These are phyloP conservation scores for Globisporangium spiculum DNA, from an alignment of 352 stramenopile genomes.

Conservation along the genomic window DNA sequence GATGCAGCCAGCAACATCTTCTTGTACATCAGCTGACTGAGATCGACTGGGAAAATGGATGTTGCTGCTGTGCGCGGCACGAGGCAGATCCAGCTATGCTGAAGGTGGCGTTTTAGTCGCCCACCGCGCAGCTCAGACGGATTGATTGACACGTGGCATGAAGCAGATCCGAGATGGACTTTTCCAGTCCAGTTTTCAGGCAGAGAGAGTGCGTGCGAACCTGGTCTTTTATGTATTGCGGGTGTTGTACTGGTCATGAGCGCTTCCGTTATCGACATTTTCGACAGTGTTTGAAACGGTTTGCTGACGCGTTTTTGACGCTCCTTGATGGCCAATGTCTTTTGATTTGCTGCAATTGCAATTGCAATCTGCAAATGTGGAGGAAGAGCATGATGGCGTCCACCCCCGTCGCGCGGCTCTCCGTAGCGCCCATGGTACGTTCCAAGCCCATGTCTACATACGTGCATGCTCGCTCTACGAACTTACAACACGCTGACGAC, in stretches of 20 bases:
- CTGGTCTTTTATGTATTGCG: background rate
- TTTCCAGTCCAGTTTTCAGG: background rate
- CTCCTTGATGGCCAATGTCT: background rate
- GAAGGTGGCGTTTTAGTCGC: background rate
- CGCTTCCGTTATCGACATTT: background rate
- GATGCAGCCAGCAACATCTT: background rate
- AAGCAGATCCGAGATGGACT: background rate
- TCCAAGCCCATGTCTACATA: background rate
- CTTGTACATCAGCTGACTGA: background rate
- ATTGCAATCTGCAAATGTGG: conserved; percentile 4
- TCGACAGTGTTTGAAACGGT: background rate
- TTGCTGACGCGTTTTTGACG: background rate
- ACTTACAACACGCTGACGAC: background rate
- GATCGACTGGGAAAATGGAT: background rate
- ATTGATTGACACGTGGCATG: background rate
- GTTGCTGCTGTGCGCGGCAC: background rate
- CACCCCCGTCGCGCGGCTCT: conserved; percentile 16
- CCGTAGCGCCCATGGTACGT: conserved; percentile 19
- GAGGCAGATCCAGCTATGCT: background rate
- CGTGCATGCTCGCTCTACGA: background rate
- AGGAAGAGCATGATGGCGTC: conserved; percentile 12
- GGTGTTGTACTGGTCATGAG: background rate
- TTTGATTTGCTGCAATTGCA: background rate
- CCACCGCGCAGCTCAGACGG: background rate
- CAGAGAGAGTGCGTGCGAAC: background rate